phyloP scores from a whole-genome alignment of 2,329 filamentous ascomycete species.

The Aspergillus cejpii region DNA sequence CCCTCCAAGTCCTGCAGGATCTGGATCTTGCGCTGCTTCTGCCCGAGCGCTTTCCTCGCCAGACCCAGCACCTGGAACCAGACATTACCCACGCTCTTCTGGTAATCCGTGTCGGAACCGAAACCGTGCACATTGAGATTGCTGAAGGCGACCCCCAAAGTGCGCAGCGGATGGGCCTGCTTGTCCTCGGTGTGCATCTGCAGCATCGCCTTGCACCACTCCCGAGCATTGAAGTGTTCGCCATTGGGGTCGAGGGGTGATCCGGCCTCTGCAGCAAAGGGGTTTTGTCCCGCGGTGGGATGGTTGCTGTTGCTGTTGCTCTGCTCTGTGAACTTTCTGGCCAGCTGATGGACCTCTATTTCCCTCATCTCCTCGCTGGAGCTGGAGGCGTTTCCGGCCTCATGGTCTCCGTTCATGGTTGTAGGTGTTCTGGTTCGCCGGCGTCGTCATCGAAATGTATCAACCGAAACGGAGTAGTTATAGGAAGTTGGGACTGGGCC shows the following conservation, averaged over 20 bases:
- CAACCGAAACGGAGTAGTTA: not conserved
- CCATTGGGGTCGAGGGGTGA: conserved; percentile 34
- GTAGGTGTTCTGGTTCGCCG: not conserved
- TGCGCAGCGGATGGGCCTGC: conserved; percentile 8
- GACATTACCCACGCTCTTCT: conserved; percentile 57
- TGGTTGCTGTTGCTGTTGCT: no score
- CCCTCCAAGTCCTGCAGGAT: conserved; percentile 50
- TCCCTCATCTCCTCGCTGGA: not conserved
- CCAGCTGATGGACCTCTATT: conserved; percentile 1
- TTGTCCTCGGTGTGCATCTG: conserved; percentile 32
- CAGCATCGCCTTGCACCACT: conserved; percentile 38
- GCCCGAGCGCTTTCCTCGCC: not conserved
- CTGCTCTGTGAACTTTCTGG: conserved; percentile 4
- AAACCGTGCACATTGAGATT: conserved; percentile 60
- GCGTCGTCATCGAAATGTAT: not conserved
- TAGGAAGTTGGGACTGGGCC: not conserved
- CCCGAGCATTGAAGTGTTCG: conserved; percentile 32
- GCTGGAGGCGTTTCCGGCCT: not conserved
- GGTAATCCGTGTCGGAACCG: conserved; percentile 59
- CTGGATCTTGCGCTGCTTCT: conserved; percentile 34
- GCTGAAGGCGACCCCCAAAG: conserved; percentile 58
- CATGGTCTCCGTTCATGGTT: not conserved
- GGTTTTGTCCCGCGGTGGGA: conserved; percentile 1
- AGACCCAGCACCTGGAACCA: conserved; percentile 38
- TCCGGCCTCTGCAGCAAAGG: conserved; percentile 3